Base-by-base conservation (phyloP, 352 stramenopile genomes). In the Aphanomyces astaci region DNA sequence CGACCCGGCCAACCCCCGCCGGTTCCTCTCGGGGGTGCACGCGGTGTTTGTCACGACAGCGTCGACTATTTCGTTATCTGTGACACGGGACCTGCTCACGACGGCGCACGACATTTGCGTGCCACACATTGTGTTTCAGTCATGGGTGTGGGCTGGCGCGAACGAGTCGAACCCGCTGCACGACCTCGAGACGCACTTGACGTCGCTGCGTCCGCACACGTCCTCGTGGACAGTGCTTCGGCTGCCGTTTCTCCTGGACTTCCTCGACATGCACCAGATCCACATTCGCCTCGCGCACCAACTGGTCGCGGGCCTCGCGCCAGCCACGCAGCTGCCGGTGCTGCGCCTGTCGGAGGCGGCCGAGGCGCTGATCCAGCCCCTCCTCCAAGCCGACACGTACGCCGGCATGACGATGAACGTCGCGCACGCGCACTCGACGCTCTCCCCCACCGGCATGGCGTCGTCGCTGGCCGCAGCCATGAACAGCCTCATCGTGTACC, bases 351-450 rank as follows among this genome's bases (percentile, higher is more conserved):
- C n/a, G 10, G 48, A 55, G n/a, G 48, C 48, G 10, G 48, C 27
- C 11, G 48, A 25, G 11, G 48, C 48, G 10, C 10, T 55, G n/a
- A 31, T 30, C 1, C n/a, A 25, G 1, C n/a, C 27, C 10, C 48
- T 55, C 10, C 48, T 55, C n/a, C 48, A 55, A 10, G 11, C 48
- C 10, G 48, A 55, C n/a, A 30, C 48, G 1, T 30, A 55, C 22
- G 48, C n/a, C n/a, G 48, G 48, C 48, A 31, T 55, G 48, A 55
- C 48, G 48, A 31, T 31, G n/a, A 55, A 55, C 48, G n/a, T 55
- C 10, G 27, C 48, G 48, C 48, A 55, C 48, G n/a, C 48, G 1
- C 48, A 55, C 10, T 55, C 48, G 10, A 55, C 48, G 10, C 10
- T 31, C 10, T 55, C 48, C 48, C n/a, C 27, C 10, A 30, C 48